Evolutionary conservation across 2,329 filamentous ascomycete species (phyloP).

Genomic region (Xylaria sp.): DNA sequence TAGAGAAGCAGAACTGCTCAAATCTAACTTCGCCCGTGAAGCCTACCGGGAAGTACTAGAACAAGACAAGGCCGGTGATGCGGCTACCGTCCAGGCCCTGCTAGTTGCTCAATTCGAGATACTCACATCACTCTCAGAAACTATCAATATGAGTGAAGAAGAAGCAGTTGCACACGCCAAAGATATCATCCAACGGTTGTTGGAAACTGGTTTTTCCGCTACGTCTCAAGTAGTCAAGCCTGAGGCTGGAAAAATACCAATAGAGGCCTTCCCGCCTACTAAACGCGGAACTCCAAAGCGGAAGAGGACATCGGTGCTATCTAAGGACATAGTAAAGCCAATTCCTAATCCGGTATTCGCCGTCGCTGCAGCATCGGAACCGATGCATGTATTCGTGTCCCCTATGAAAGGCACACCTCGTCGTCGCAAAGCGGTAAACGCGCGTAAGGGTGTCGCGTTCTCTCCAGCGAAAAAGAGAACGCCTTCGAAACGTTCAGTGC

Average conservation of each 20-base stretch:
- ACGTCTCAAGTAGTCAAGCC: constrained; percentile 90
- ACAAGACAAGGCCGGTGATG: constrained; percentile 84
- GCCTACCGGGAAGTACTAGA: constrained; percentile 81
- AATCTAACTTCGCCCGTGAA: constrained; percentile 83
- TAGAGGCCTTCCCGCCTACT: constrained; percentile 76
- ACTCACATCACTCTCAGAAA: constrained; percentile 82
- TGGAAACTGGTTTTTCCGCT: constrained; percentile 79
- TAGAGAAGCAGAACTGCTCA: constrained; percentile 87
- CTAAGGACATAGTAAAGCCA: constrained; percentile 55
- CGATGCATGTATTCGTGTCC: constrained; percentile 59
- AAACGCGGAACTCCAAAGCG: constrained; percentile 82
- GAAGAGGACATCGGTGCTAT: constrained; percentile 62
- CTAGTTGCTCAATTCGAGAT: constrained; percentile 94
- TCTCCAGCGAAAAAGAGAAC: constrained; percentile 83
- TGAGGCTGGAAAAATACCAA: constrained; percentile 72
- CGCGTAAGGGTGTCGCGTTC: constrained; percentile 79
- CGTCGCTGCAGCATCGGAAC: constrained; percentile 43
- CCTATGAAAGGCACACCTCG: constrained; percentile 84
- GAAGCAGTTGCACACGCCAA: constrained; percentile 85
- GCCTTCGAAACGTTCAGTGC: constrained; percentile 78
- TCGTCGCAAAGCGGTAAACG: constrained; percentile 74
- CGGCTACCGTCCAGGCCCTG: constrained; percentile 81
- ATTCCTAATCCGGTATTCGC: constrained; percentile 58
- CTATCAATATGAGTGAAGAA: constrained; percentile 83
- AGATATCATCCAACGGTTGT: constrained; percentile 78